These are phyloP conservation scores for Aureobasidium lini DNA, from an alignment of 2,329 filamentous ascomycete genomes.

Conservation along the genomic window DNA sequence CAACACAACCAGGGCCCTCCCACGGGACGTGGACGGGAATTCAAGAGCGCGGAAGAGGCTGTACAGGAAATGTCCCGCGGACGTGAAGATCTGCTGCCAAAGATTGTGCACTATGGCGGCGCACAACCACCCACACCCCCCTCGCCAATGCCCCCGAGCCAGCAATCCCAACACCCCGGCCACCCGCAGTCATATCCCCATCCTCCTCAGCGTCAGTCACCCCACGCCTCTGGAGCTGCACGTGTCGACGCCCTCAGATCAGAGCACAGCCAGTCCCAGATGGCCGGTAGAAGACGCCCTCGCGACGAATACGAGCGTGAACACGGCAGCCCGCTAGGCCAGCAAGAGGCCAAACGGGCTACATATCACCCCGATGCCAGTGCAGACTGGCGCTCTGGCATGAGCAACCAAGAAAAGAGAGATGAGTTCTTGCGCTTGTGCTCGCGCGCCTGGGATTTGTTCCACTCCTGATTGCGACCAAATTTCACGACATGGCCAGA, in stretches of 20 bases:
- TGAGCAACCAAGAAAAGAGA: slow-evolving; percentile 81
- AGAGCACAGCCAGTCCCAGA: slow-evolving; percentile 22
- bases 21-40: slow-evolving; percentile 64
- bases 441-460: slow-evolving; percentile 88
- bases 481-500: background rate
- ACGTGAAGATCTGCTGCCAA: slow-evolving; percentile 84
- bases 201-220: slow-evolving; percentile 15
- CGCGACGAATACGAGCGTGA: slow-evolving; percentile 88
- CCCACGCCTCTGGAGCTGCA: slow-evolving; percentile 18
- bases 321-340: slow-evolving; percentile 76
- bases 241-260: slow-evolving; percentile 13
- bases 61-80: slow-evolving; percentile 85
- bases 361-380: slow-evolving; percentile 14
- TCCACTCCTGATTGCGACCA: slow-evolving; percentile 49
- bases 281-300: slow-evolving; percentile 60
- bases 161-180: slow-evolving; percentile 13
- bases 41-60: slow-evolving; percentile 91
- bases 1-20: slow-evolving; percentile 45
- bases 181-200: slow-evolving; percentile 15
- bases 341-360: slow-evolving; percentile 55
- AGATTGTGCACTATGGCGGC: slow-evolving; percentile 89
- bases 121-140: slow-evolving; percentile 90
- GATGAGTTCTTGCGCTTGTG: slow-evolving; percentile 86
- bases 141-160: slow-evolving; percentile 56
- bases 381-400: slow-evolving; percentile 58